Evolutionary conservation across 1,139 yeast species (phyloP).

Genomic region (Zygoascus sp.): DNA sequence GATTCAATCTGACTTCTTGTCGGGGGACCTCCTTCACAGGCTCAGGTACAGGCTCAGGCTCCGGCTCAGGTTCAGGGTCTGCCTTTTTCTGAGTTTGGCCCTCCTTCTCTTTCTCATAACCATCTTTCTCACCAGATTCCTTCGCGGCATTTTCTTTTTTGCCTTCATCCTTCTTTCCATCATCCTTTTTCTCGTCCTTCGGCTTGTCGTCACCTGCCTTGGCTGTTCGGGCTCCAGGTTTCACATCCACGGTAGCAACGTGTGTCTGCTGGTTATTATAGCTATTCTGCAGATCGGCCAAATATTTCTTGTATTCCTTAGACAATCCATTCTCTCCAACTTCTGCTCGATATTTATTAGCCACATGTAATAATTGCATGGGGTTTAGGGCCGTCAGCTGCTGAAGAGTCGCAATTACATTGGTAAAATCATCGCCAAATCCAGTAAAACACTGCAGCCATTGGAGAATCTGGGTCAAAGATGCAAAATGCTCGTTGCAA

Average conservation of each 20-base stretch:
- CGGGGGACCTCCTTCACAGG: background rate
- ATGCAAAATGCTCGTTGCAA: constrained; percentile 63
- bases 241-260: constrained; percentile 20
- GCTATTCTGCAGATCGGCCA: constrained; percentile 32
- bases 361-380: constrained; percentile 62
- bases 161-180: constrained; percentile 11
- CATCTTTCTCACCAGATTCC: constrained; percentile 5
- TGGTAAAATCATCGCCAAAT: constrained; percentile 52
- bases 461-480: constrained; percentile 75
- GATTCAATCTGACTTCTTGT: constrained; percentile 7
- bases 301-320: constrained; percentile 35
- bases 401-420: constrained; percentile 48
- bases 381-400: constrained; percentile 54
- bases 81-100: constrained; percentile 7
- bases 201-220: constrained; percentile 6
- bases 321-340: constrained; percentile 57
- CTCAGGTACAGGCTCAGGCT: constrained; percentile 3
- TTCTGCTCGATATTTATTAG: constrained; percentile 79
- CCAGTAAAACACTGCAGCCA: constrained; percentile 85
- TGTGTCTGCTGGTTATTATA: constrained; percentile 26
- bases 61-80: background rate
- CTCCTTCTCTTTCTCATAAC: constrained; percentile 11
- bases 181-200: constrained; percentile 13
- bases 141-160: no score
- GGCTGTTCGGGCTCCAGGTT: constrained; percentile 9